A percentile compares a stretch with the other conserved stretches of the same genome.
These are phyloP conservation scores for Ganoderma leucocontextum DNA, from an alignment of 1,284 basidiomycete genomes.

Conservation along the genomic window DNA sequence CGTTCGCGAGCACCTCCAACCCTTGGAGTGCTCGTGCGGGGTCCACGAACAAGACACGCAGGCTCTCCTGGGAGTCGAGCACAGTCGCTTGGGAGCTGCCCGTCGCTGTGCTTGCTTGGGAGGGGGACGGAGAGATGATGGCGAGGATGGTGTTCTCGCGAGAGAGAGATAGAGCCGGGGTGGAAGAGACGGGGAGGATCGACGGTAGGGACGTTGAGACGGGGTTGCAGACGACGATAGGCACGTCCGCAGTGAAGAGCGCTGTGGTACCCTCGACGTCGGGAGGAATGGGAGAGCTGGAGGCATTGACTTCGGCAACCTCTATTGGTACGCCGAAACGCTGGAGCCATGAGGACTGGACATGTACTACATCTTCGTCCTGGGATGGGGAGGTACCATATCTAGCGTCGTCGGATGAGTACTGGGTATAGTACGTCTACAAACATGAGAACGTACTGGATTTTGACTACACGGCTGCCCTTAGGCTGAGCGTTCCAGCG, in stretches of 20 bases:
- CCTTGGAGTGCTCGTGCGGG: constrained; percentile 63
- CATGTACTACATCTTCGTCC: constrained; percentile 22
- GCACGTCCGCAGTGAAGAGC: constrained; percentile 62
- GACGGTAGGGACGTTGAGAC: constrained; percentile 54
- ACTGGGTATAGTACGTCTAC: not conserved
- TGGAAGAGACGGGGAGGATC: constrained; percentile 40
- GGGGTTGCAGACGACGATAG: constrained; percentile 67
- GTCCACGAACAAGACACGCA: constrained; percentile 59
- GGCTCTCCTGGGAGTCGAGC: constrained; percentile 21
- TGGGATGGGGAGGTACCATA: constrained; percentile 32
- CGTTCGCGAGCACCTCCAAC: constrained; percentile 53
- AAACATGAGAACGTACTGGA: constrained; percentile 49
- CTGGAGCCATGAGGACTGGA: constrained; percentile 61
- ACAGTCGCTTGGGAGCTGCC: constrained; percentile 24
- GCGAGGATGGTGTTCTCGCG: constrained; percentile 62
- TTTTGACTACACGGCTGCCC: constrained; percentile 40
- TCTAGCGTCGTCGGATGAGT: constrained; percentile 17
- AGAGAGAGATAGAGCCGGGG: constrained; percentile 47
- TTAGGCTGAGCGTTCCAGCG: constrained; percentile 49
- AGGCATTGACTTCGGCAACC: constrained; percentile 53
- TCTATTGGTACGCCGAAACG: constrained; percentile 58
- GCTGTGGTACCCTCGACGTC: constrained; percentile 27
- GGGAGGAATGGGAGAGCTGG: constrained; percentile 28
- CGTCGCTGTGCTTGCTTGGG: constrained; percentile 31
- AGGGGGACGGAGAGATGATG: constrained; percentile 44